Percentiles rank a stretch among this genome's conserved stretches.
Evolutionary conservation across 805 yeast species (phyloP).

Genomic region (Candida cerambycidarum): DNA sequence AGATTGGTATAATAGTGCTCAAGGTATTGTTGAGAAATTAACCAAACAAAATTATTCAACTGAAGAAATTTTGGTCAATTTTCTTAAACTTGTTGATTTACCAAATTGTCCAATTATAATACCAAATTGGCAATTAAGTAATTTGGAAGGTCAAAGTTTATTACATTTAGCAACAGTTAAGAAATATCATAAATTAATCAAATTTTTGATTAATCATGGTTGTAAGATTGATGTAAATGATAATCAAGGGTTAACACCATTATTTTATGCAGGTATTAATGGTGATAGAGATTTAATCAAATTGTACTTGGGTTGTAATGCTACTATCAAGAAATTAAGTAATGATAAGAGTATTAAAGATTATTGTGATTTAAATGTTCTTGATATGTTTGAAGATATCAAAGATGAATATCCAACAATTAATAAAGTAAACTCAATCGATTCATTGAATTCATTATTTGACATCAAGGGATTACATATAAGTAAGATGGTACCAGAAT

Average conservation of each 20-base stretch:
- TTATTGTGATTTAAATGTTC: conserved; percentile 45
- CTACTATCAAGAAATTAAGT: conserved; percentile 53
- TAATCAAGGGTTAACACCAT: conserved; percentile 78
- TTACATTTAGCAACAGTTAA: conserved; percentile 81
- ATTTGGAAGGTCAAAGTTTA: conserved; percentile 81
- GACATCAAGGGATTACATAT: conserved; percentile 40
- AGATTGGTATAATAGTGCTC: conserved; percentile 53
- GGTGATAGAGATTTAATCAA: conserved; percentile 71
- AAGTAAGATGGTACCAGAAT: conserved; percentile 35
- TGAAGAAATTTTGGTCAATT: conserved; percentile 49
- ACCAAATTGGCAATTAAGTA: conserved; percentile 81
- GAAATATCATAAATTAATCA: conserved; percentile 63
- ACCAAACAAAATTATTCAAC: conserved; percentile 46
- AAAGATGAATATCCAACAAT: conserved; percentile 23
- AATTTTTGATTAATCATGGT: conserved; percentile 65
- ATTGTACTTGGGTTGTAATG: conserved; percentile 61
- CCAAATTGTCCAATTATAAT: conserved; percentile 60
- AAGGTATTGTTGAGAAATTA: conserved; percentile 48
- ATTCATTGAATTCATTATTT: conserved; percentile 41
- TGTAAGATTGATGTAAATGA: conserved; percentile 72
- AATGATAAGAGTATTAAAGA: conserved; percentile 47
- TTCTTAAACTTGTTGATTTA: conserved; percentile 58
- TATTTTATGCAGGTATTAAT: conserved; percentile 78
- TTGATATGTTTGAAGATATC: conserved; percentile 34
- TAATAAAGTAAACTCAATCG: conserved; percentile 34